Conservation (phyloP, 257 asterid species). For the Nyctanthes arbortristis region DNA sequence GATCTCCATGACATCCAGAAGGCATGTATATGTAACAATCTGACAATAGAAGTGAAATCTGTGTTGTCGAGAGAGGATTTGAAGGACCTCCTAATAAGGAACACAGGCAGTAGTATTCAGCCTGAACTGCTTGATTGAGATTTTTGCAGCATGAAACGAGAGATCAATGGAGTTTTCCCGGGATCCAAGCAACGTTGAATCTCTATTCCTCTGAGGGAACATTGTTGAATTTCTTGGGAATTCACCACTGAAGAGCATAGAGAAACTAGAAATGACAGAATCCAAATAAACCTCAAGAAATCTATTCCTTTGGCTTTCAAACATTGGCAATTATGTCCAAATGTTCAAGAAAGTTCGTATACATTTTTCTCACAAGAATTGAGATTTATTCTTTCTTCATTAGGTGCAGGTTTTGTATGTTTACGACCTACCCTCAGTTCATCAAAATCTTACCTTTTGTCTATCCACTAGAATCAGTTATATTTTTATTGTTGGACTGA, state of each 20-base stretch:
- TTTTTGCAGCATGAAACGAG: conserved; percentile 39
- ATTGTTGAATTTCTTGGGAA: conserved; percentile 28
- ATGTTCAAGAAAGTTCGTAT: neutral
- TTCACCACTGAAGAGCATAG: neutral
- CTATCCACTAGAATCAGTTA: neutral
- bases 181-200: conserved; percentile 39
- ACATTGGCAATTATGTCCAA: no score
- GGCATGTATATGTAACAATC: conserved; percentile 44
- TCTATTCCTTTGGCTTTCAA: conserved; percentile 9
- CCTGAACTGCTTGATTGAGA: conserved; percentile 41
- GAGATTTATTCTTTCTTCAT: conserved; percentile 10
- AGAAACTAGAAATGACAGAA: conserved; percentile 13
- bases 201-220: conserved; percentile 38
- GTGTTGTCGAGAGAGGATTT: conserved; percentile 24
- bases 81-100: conserved; percentile 32
- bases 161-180: conserved; percentile 21
- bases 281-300: neutral
- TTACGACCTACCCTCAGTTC: conserved; percentile 34
- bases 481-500: neutral
- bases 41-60: conserved; percentile 33
- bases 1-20: conserved; percentile 44
- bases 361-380: neutral
- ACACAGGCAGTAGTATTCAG: conserved; percentile 48
- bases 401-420: conserved; percentile 27
- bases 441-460: conserved; percentile 13